Conservation (phyloP, 768 basidiomycete species). For the Lactifluus rugatus region DNA sequence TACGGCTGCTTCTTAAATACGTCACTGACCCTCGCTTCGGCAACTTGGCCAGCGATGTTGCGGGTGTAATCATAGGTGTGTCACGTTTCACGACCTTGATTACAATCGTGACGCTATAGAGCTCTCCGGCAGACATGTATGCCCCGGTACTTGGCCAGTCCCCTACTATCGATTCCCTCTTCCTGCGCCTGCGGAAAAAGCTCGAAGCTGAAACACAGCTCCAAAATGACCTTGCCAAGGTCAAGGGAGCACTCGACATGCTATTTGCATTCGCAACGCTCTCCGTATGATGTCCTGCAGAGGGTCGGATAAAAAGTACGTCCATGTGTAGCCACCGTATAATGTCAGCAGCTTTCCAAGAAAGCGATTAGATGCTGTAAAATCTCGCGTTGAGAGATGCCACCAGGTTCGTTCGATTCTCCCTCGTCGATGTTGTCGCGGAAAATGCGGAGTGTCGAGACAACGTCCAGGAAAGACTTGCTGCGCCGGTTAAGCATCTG, state of each 20-base stretch:
- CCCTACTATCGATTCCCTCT: slow-evolving; percentile 79
- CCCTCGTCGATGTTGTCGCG: slow-evolving; percentile 63
- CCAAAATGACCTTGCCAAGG: slow-evolving; percentile 74
- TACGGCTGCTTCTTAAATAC: slow-evolving; percentile 78
- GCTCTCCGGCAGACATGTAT: slow-evolving; percentile 67
- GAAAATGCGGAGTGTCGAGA: slow-evolving; percentile 61
- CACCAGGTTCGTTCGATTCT: slow-evolving; percentile 27
- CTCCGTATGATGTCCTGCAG: slow-evolving; percentile 12
- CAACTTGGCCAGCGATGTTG: slow-evolving; percentile 75
- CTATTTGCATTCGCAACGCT: slow-evolving; percentile 53
- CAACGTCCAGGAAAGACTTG: slow-evolving; percentile 59
- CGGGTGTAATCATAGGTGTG: slow-evolving; percentile 76
- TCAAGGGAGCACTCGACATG: slow-evolving; percentile 89
- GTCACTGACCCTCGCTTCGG: slow-evolving; percentile 88
- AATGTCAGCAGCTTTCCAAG: slow-evolving; percentile 34
- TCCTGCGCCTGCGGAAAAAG: slow-evolving; percentile 73
- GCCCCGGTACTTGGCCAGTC: slow-evolving; percentile 87
- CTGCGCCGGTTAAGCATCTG: slow-evolving; percentile 70
- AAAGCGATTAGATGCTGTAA: slow-evolving; percentile 58
- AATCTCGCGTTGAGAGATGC: slow-evolving; percentile 54
- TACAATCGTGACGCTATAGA: slow-evolving; percentile 9
- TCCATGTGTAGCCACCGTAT: background rate
- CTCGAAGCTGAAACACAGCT: slow-evolving; percentile 80
- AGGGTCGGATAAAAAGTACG: slow-evolving; percentile 20
- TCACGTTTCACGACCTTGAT: background rate